These are phyloP conservation scores for Debaryomyces robertsiae DNA, from an alignment of 1,139 yeast genomes.

Conservation along the genomic window DNA sequence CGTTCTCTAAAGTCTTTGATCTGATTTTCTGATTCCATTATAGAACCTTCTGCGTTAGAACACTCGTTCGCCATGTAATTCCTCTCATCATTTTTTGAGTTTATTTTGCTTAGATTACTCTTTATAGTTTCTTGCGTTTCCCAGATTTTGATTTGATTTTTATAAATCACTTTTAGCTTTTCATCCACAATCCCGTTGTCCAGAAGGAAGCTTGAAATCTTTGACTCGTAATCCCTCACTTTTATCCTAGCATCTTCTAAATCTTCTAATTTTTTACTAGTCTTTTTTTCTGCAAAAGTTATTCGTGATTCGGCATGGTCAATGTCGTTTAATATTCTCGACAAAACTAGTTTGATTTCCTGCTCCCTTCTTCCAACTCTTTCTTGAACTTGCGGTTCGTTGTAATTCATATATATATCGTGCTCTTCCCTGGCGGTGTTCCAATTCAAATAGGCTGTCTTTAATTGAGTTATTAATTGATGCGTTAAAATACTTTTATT, in stretches of 20 bases:
- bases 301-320: slow-evolving; percentile 43
- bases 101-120: slow-evolving; percentile 36
- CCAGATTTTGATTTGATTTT: slow-evolving; percentile 42
- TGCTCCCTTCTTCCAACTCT: slow-evolving; percentile 35
- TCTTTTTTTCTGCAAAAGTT: slow-evolving; percentile 44
- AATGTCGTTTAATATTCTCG: slow-evolving; percentile 35
- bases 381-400: slow-evolving; percentile 27
- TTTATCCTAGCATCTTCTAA: slow-evolving; percentile 27
- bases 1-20: slow-evolving; percentile 32
- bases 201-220: slow-evolving; percentile 22
- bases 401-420: slow-evolving; percentile 25
- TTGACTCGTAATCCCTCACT: slow-evolving; percentile 22
- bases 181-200: slow-evolving; percentile 21
- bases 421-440: slow-evolving; percentile 31
- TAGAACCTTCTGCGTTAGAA: slow-evolving; percentile 58
- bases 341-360: slow-evolving; percentile 32
- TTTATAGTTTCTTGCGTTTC: slow-evolving; percentile 40
- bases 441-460: slow-evolving; percentile 31
- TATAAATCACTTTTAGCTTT: slow-evolving; percentile 20
- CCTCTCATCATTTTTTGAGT: slow-evolving; percentile 53
- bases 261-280: slow-evolving; percentile 37
- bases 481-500: slow-evolving; percentile 38
- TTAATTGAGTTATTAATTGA: slow-evolving; percentile 38
- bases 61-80: slow-evolving; percentile 69
- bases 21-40: slow-evolving; percentile 51